A percentile compares a stretch with the other conserved stretches of the same genome.
phyloP scores from a whole-genome alignment of 1,284 basidiomycete species.

The Apiotrichum siamense region DNA sequence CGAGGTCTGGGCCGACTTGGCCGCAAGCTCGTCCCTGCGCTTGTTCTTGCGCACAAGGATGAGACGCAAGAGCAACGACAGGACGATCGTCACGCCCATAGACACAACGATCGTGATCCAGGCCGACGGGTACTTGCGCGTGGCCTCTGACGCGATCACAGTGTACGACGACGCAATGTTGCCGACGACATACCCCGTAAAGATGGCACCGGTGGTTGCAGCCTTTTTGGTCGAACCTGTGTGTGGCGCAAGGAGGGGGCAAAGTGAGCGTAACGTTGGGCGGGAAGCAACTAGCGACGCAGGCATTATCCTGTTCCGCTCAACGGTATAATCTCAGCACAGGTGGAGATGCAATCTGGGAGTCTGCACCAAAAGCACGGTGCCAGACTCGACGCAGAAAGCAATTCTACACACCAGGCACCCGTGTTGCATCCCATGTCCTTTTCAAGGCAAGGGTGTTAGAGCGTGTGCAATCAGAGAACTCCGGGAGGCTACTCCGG shows the following conservation, averaged over 20 bases:
- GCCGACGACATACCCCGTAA: slow-evolving; percentile 48
- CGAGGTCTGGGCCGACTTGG: background rate
- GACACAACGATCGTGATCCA: slow-evolving; percentile 50
- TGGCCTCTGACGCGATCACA: slow-evolving; percentile 34
- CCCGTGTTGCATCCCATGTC: slow-evolving; percentile 42
- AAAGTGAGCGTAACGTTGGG: background rate
- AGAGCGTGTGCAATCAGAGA: background rate
- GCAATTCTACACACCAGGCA: slow-evolving; percentile 27
- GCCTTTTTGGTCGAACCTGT: slow-evolving; percentile 50
- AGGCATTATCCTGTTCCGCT: slow-evolving; percentile 50
- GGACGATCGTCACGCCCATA: slow-evolving; percentile 37
- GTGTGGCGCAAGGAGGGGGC: too few relatives aligned
- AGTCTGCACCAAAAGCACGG: background rate
- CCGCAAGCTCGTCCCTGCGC: slow-evolving; percentile 19
- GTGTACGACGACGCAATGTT: slow-evolving; percentile 47
- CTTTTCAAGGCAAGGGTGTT: slow-evolving; percentile 3
- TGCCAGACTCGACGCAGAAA: background rate
- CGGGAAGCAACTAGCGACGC: slow-evolving; percentile 47
- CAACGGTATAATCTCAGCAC: slow-evolving; percentile 51
- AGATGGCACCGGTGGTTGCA: slow-evolving; percentile 44
- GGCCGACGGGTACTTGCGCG: slow-evolving; percentile 48
- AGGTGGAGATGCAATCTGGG: slow-evolving; percentile 14
- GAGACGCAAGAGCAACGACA: slow-evolving; percentile 38
- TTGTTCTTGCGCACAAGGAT: slow-evolving; percentile 42
- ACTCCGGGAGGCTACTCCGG: background rate